A percentile compares a stretch with the other conserved stretches of the same genome.
Evolutionary conservation across 2,329 filamentous ascomycete species (phyloP).

Genomic region (Epichloe coenophiala): DNA sequence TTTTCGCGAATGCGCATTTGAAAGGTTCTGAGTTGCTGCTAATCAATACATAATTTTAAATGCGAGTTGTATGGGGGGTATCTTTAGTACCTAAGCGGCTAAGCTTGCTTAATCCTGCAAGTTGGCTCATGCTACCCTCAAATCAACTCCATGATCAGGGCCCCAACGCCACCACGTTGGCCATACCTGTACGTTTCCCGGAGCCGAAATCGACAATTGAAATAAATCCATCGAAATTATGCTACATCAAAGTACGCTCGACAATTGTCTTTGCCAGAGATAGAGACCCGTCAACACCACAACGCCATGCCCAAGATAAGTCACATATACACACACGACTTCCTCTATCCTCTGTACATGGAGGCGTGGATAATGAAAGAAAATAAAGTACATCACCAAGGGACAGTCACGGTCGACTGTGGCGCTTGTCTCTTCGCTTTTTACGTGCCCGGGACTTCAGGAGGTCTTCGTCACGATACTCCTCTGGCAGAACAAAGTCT

Average conservation of each 20-base stretch:
- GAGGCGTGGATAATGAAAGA: neutral
- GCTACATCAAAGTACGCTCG: neutral
- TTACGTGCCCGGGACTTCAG: constrained; percentile 47
- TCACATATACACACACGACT: neutral
- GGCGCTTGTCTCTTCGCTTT: constrained; percentile 47
- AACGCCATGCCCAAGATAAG: constrained; percentile 2
- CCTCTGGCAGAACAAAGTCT: constrained; percentile 65
- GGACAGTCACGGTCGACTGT: constrained; percentile 26
- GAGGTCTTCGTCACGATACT: constrained; percentile 42
- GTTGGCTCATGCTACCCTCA: neutral
- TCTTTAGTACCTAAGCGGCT: neutral
- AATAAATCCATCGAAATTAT: neutral
- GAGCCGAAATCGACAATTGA: neutral
- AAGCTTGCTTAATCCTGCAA: neutral
- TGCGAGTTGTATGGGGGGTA: neutral
- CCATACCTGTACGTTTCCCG: neutral
- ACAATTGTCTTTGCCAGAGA: neutral
- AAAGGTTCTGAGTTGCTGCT: too few relatives aligned
- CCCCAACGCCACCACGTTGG: neutral
- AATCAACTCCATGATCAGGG: neutral
- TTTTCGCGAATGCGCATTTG: too few relatives aligned
- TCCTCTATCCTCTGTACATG: neutral
- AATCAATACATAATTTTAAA: neutral
- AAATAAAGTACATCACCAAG: neutral
- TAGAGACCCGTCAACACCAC: neutral